These are phyloP conservation scores for Calonectria honghensis DNA, from an alignment of 2,329 filamentous ascomycete genomes.

Conservation along the genomic window DNA sequence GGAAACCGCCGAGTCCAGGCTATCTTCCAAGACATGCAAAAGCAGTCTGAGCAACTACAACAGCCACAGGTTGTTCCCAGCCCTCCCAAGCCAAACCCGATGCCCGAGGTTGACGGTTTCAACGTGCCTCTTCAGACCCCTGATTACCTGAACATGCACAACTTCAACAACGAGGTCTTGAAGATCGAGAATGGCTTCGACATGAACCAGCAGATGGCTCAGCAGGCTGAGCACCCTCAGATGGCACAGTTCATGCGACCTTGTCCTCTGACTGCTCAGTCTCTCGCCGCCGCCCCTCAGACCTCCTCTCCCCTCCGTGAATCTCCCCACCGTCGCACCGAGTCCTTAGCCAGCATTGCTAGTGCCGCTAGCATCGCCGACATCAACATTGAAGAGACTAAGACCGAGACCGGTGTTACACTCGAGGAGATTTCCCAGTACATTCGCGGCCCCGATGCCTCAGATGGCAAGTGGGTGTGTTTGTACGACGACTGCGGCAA, in stretches of 20 bases:
- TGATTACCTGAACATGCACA: slow-evolving; percentile 75
- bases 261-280: slow-evolving; percentile 49
- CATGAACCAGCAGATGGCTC: slow-evolving; percentile 67
- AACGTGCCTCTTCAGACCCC: slow-evolving; percentile 71
- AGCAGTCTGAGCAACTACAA: slow-evolving; percentile 69
- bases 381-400: slow-evolving; percentile 79
- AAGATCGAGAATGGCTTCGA: slow-evolving; percentile 62
- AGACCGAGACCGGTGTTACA: slow-evolving; percentile 88
- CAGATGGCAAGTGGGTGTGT: slow-evolving; percentile 88
- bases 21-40: slow-evolving; percentile 76
- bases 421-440: slow-evolving; percentile 87
- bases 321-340: slow-evolving; percentile 72
- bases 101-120: slow-evolving; percentile 68
- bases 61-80: slow-evolving; percentile 64
- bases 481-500: slow-evolving; percentile 88
- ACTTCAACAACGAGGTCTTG: slow-evolving; percentile 66
- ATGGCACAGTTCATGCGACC: slow-evolving; percentile 64
- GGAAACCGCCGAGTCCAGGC: slow-evolving; percentile 67
- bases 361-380: slow-evolving; percentile 76
- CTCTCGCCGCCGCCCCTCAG: slow-evolving; percentile 46
- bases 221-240: slow-evolving; percentile 72
- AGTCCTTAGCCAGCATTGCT: slow-evolving; percentile 75
- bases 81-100: slow-evolving; percentile 71
- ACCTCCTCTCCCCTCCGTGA: slow-evolving; percentile 47
- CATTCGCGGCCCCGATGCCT: slow-evolving; percentile 82